Conservation (phyloP, 768 basidiomycete genomes). For the Leccinum obscurum region DNA sequence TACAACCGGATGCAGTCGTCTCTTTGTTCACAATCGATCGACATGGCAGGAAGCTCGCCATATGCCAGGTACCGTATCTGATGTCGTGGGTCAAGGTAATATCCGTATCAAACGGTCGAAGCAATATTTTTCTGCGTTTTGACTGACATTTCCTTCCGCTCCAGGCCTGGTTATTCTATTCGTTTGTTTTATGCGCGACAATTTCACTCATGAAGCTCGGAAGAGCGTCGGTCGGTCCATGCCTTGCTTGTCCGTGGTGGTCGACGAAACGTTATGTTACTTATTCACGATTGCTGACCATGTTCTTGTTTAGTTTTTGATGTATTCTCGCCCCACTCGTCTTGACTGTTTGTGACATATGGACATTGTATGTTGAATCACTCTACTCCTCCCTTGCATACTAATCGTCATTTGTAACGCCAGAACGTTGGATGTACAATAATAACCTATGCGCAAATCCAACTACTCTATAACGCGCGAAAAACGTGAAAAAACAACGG, state of each 20-base stretch:
- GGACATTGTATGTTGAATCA: conserved; percentile 1
- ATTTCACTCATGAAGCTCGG: conserved; percentile 4
- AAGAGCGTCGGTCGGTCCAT: too few species aligned
- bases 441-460: neutral
- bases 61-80: conserved; percentile 28
- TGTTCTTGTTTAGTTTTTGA: neutral
- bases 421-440: conserved; percentile 6
- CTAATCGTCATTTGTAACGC: neutral
- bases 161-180: conserved; percentile 10
- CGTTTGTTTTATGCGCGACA: neutral
- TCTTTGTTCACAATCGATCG: conserved; percentile 17
- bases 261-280: conserved; percentile 4
- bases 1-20: conserved; percentile 32
- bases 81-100: conserved; percentile 24
- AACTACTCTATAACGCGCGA: neutral
- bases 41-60: conserved; percentile 17
- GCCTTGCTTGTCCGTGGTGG: neutral
- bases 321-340: neutral
- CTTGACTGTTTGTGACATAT: neutral
- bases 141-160: conserved; percentile 7
- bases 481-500: neutral
- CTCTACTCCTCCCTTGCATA: neutral
- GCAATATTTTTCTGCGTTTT: neutral
- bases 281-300: neutral
- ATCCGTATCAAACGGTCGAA: conserved; percentile 1